A percentile compares a stretch with the other conserved stretches of the same genome.
Conservation (phyloP, 2,329 filamentous ascomycete genomes). For the Epichloe hybrida region DNA sequence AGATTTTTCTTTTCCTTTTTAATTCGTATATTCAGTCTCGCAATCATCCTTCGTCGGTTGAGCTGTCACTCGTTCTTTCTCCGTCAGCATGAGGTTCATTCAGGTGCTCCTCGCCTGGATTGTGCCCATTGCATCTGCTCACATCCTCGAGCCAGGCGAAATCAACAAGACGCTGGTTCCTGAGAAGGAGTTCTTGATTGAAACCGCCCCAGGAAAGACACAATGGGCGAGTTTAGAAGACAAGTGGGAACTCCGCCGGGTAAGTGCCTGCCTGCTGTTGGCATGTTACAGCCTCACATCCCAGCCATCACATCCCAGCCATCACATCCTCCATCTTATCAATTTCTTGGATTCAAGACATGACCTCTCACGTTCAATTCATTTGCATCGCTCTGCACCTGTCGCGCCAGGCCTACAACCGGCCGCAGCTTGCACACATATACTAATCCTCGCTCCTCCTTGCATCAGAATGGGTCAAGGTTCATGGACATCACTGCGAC, state of each 20-base stretch:
- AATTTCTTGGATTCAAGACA: too few relatives aligned
- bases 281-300: too few relatives aligned
- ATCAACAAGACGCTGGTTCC: conserved; percentile 34
- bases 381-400: too few relatives aligned
- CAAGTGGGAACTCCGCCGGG: conserved; percentile 82
- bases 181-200: conserved; percentile 51
- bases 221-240: conserved; percentile 85
- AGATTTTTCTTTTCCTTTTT: neutral
- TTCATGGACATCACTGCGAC: conserved; percentile 93
- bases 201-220: conserved; percentile 70
- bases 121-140: conserved; percentile 37
- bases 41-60: neutral
- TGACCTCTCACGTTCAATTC: neutral
- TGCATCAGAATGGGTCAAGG: conserved; percentile 61
- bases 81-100: conserved; percentile 36
- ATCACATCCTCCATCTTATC: too few relatives aligned
- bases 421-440: too few relatives aligned
- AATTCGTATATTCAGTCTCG: neutral
- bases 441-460: neutral
- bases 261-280: conserved; percentile 28
- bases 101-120: conserved; percentile 39
- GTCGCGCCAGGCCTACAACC: too few relatives aligned
- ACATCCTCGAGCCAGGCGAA: conserved; percentile 42
- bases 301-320: too few relatives aligned
- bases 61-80: neutral